These are phyloP conservation scores for Penstemon barbatus DNA, from an alignment of 257 asterid genomes.

Conservation along the genomic window DNA sequence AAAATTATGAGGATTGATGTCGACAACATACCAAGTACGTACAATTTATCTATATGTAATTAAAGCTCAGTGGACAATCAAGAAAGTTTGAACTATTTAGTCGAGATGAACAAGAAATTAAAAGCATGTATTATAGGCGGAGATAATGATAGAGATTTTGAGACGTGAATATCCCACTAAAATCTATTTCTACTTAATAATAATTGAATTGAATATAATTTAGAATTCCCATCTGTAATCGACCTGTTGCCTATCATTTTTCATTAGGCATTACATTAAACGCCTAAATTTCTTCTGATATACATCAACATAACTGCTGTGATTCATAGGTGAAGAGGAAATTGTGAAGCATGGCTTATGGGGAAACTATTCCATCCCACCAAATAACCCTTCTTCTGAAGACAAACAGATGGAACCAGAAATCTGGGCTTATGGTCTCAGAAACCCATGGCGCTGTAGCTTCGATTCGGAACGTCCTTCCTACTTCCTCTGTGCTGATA, in stretches of 20 bases:
- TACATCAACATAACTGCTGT: background rate
- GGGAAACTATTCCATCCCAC: constrained; percentile 83
- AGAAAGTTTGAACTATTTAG: too few species aligned
- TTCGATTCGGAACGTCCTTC: constrained; percentile 91
- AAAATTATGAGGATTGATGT: constrained; percentile 83
- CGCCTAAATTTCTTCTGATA: background rate
- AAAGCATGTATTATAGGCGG: too few species aligned
- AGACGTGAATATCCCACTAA: too few species aligned
- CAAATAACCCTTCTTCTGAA: constrained; percentile 67
- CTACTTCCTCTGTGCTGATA: constrained; percentile 76
- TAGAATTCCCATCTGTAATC: too few species aligned
- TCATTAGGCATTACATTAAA: too few species aligned
- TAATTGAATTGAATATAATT: too few species aligned
- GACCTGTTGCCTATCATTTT: too few species aligned
- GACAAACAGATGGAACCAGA: constrained; percentile 64
- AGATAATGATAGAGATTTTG: too few species aligned
- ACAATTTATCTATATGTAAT: too few species aligned
- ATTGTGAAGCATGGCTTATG: constrained; percentile 55
- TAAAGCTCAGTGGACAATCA: too few species aligned
- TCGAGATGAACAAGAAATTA: too few species aligned
- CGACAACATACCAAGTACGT: constrained; percentile 71
- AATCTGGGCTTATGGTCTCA: constrained; percentile 82
- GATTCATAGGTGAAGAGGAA: constrained; percentile 56
- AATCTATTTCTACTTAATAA: too few species aligned
- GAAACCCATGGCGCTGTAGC: constrained; percentile 95